Conservation (phyloP, 331 rosid species). For the Quercus phellos region DNA sequence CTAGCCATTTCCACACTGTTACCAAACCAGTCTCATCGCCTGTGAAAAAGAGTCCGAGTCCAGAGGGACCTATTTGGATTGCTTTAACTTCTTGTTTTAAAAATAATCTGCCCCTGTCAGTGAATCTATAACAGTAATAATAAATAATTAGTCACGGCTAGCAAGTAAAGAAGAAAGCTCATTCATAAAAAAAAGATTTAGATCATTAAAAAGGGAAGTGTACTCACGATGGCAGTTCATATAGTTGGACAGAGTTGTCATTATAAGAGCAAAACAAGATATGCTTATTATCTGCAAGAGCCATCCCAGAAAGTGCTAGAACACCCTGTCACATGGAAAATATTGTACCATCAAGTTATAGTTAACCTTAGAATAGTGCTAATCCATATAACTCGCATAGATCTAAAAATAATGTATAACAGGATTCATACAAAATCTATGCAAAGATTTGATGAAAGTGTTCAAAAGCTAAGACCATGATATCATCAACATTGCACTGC, state of each 20-base stretch:
- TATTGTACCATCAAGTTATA: too few species aligned
- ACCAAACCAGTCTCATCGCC: conserved; percentile 37
- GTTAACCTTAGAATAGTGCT: too few species aligned
- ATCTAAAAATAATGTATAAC: too few species aligned
- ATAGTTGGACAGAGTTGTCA: conserved; percentile 31
- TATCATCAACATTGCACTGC: too few species aligned
- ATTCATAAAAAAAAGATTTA: background rate
- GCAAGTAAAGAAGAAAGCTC: background rate
- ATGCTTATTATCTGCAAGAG: conserved; percentile 15
- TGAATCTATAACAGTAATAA: conserved; percentile 22
- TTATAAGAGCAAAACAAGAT: conserved; percentile 24
- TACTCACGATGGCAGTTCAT: conserved; percentile 45
- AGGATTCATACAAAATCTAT: too few species aligned
- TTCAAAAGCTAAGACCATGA: too few species aligned
- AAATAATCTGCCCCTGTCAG: conserved; percentile 36
- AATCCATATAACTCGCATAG: too few species aligned
- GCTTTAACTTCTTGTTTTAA: conserved; percentile 20
- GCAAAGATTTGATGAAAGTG: too few species aligned
- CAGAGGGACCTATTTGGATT: conserved; percentile 17
- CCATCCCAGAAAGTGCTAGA: conserved; percentile 25
- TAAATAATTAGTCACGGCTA: background rate
- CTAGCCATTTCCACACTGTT: conserved; percentile 38
- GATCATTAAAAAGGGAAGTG: background rate
- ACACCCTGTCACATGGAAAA: conserved; percentile 20
- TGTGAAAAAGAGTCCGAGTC: conserved; percentile 37